Evolutionary conservation across 2,329 filamentous ascomycete genomes (phyloP).

Genomic region (Xylariomycetidae sp.): DNA sequence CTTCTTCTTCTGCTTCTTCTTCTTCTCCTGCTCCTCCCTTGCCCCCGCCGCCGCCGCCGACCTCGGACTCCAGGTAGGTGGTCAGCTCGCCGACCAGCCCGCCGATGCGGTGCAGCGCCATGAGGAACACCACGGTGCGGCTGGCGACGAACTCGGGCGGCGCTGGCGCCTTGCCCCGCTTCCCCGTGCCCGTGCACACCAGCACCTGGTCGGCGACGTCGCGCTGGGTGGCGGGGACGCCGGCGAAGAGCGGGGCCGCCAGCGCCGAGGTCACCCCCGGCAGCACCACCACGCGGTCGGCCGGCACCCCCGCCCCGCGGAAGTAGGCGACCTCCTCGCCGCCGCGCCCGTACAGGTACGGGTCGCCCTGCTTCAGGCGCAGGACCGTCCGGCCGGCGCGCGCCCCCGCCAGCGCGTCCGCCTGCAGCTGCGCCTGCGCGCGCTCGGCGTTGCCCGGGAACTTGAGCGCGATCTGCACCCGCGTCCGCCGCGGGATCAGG

Average conservation of each 20-base stretch:
- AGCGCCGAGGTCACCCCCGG: slow-evolving; percentile 89
- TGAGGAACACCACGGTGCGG: slow-evolving; percentile 86
- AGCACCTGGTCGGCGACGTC: slow-evolving; percentile 88
- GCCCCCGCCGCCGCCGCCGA: slow-evolving; percentile 22
- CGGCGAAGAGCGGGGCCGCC: slow-evolving; percentile 80
- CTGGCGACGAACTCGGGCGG: slow-evolving; percentile 72
- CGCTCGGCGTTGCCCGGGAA: slow-evolving; percentile 95
- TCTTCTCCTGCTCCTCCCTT: too few relatives aligned
- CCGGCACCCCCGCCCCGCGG: slow-evolving; percentile 57
- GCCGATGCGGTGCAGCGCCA: slow-evolving; percentile 82
- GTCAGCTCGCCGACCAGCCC: slow-evolving; percentile 70
- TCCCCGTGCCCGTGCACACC: slow-evolving; percentile 92
- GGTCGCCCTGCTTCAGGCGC: slow-evolving; percentile 91
- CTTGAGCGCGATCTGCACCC: slow-evolving; percentile 88
- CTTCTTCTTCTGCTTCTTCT: slow-evolving; percentile 22
- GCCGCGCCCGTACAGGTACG: slow-evolving; percentile 91
- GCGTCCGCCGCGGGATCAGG: slow-evolving; percentile 82
- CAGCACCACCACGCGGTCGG: slow-evolving; percentile 60
- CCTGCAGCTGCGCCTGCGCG: slow-evolving; percentile 83
- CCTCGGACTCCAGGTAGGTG: slow-evolving; percentile 27
- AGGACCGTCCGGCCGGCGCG: slow-evolving; percentile 69
- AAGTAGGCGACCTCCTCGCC: slow-evolving; percentile 91
- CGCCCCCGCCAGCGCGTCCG: slow-evolving; percentile 65
- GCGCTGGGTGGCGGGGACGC: slow-evolving; percentile 81
- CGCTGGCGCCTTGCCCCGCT: slow-evolving; percentile 77